Conservation (phyloP, 768 basidiomycete genomes). For the Coprinopsis cinerea region DNA sequence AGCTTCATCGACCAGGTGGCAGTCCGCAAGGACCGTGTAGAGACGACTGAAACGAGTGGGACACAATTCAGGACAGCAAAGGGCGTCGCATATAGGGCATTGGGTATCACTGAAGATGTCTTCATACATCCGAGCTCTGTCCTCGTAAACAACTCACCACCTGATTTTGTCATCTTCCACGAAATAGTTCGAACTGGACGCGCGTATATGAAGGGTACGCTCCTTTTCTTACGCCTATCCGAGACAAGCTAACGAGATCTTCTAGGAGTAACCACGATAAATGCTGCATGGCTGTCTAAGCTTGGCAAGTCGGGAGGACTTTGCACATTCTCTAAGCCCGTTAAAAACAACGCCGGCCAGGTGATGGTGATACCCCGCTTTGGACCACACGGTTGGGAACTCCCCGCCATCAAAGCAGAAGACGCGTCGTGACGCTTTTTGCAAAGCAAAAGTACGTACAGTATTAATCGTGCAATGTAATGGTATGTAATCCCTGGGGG, state of each 20-base stretch:
- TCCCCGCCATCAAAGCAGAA: slow-evolving; percentile 62
- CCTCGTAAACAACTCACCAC: slow-evolving; percentile 60
- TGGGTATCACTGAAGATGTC: slow-evolving; percentile 80
- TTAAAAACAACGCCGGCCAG: slow-evolving; percentile 59
- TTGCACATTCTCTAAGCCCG: slow-evolving; percentile 86
- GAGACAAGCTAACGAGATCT: background rate
- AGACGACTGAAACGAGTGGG: slow-evolving; percentile 52
- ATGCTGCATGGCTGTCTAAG: slow-evolving; percentile 80
- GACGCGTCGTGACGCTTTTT: slow-evolving; percentile 1
- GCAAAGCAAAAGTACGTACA: background rate
- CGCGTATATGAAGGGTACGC: slow-evolving; percentile 75
- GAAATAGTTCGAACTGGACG: slow-evolving; percentile 75
- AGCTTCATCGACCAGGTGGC: slow-evolving; percentile 96
- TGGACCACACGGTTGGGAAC: slow-evolving; percentile 81
- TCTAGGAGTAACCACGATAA: slow-evolving; percentile 75
- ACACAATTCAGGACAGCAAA: slow-evolving; percentile 68
- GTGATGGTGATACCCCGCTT: slow-evolving; percentile 80
- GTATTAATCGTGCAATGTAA: background rate
- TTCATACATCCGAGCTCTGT: slow-evolving; percentile 91
- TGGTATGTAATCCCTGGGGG: background rate
- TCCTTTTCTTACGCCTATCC: background rate
- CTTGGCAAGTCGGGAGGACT: slow-evolving; percentile 74
- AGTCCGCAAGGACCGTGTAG: slow-evolving; percentile 76
- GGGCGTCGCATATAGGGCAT: slow-evolving; percentile 76
- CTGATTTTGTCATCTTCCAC: slow-evolving; percentile 81